Conservation (phyloP, 768 basidiomycete genomes). For the Paxillus involutus region DNA sequence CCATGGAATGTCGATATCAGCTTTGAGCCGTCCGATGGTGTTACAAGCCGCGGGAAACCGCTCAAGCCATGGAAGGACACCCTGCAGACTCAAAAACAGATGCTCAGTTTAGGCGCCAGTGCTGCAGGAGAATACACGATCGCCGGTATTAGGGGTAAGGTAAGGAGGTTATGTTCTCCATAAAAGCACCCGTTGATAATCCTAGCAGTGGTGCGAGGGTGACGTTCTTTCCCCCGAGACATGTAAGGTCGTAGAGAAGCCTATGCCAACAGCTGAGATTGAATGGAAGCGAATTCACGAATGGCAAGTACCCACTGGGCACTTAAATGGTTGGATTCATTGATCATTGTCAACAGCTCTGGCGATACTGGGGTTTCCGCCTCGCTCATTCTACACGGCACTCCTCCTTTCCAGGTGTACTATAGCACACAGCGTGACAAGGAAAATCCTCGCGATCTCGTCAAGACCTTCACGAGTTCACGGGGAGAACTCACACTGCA, state of each 20-base stretch:
- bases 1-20: constrained; percentile 66
- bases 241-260: constrained; percentile 74
- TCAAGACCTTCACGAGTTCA: constrained; percentile 62
- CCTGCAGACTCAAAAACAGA: constrained; percentile 48
- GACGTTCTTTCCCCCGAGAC: constrained; percentile 82
- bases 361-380: constrained; percentile 92
- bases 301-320: constrained; percentile 51
- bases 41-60: constrained; percentile 37
- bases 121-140: constrained; percentile 81
- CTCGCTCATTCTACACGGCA: constrained; percentile 81
- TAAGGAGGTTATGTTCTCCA: constrained; percentile 14
- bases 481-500: constrained; percentile 82
- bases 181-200: constrained; percentile 1
- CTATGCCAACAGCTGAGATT: constrained; percentile 80
- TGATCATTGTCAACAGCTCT: constrained; percentile 48
- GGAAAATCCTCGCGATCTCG: constrained; percentile 57
- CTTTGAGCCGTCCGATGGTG: constrained; percentile 54
- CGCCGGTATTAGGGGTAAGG: constrained; percentile 67
- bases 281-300: constrained; percentile 89
- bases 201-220: constrained; percentile 70
- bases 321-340: constrained; percentile 3
- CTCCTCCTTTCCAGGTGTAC: constrained; percentile 83
- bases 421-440: constrained; percentile 75
- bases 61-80: constrained; percentile 65
- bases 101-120: constrained; percentile 49